A percentile compares a stretch with the other conserved stretches of the same genome.
Conservation (phyloP, 139 green algal genomes). For the Diplosphaera chodatii region DNA sequence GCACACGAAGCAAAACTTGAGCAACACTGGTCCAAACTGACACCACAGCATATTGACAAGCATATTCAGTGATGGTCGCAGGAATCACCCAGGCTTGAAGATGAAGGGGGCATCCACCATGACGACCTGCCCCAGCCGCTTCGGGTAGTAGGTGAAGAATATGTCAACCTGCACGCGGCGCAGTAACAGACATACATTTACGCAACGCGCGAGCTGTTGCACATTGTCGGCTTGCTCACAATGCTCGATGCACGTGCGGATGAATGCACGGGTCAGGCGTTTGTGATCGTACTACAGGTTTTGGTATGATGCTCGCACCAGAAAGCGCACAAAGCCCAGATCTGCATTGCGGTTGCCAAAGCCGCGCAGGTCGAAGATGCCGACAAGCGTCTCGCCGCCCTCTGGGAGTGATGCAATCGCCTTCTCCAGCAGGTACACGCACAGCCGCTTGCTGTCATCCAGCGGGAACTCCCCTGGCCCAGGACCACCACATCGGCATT, state of each 20-base stretch:
- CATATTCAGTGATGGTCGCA: too few species aligned
- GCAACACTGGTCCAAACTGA: too few species aligned
- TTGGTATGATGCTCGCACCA: conserved; percentile 46
- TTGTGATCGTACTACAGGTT: too few species aligned
- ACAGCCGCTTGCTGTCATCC: conserved; percentile 63
- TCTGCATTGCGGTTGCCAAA: conserved; percentile 82
- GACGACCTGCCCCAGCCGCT: conserved; percentile 82
- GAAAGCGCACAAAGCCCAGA: conserved; percentile 78
- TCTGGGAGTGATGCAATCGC: conserved; percentile 43
- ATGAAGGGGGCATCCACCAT: conserved; percentile 91
- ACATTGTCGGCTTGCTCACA: background rate
- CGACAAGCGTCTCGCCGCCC: conserved; percentile 74
- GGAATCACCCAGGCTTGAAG: conserved; percentile 71
- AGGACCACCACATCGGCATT: too few species aligned
- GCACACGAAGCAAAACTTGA: too few species aligned
- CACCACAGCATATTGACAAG: too few species aligned
- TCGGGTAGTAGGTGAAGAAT: conserved; percentile 95
- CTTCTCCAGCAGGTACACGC: conserved; percentile 60
- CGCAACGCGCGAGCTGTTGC: background rate
- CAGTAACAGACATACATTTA: background rate
- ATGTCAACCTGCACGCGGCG: conserved; percentile 62
- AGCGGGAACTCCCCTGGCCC: conserved; percentile 61
- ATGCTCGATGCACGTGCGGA: too few species aligned
- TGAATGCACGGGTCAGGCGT: too few species aligned
- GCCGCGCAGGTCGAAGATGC: conserved; percentile 86